A percentile compares a stretch with the other conserved stretches of the same genome.
phyloP scores from a whole-genome alignment of 768 basidiomycete genomes.

The Rhizopogon rudus region DNA sequence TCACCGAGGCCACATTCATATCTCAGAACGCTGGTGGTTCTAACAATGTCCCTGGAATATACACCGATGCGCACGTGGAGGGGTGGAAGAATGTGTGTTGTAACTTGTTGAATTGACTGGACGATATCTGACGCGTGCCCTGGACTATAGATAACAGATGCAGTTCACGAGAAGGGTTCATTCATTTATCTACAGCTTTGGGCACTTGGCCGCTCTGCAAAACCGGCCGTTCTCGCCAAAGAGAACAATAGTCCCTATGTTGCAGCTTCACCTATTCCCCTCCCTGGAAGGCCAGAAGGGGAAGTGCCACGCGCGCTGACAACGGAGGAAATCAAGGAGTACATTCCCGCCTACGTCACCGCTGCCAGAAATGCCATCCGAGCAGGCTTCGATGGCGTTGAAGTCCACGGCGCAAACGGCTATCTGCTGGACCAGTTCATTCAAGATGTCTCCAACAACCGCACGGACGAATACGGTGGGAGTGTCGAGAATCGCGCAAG shows the following conservation, averaged over 20 bases:
- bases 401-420: conserved; percentile 38
- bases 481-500: conserved; percentile 53
- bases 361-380: conserved; percentile 31
- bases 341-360: conserved; percentile 21
- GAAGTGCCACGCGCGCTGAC: conserved; percentile 15
- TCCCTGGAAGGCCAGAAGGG: conserved; percentile 7
- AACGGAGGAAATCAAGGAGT: conserved; percentile 27
- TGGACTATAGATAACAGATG: conserved; percentile 43
- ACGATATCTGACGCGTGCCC: not conserved
- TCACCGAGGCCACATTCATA: conserved; percentile 56
- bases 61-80: conserved; percentile 50
- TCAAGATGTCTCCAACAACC: conserved; percentile 49
- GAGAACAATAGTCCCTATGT: conserved; percentile 28
- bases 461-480: conserved; percentile 68
- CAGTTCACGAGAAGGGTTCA: conserved; percentile 49
- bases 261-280: conserved; percentile 27
- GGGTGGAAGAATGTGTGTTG: conserved; percentile 43
- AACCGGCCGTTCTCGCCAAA: conserved; percentile 27
- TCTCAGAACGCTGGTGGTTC: conserved; percentile 45
- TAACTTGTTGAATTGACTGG: not conserved
- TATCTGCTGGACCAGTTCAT: conserved; percentile 60
- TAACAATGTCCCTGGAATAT: conserved; percentile 56
- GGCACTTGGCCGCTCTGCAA: conserved; percentile 46
- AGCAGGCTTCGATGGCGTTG: conserved; percentile 45
- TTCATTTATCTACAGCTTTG: conserved; percentile 46